Percentiles rank a stretch among this genome's conserved stretches.
Evolutionary conservation across 1,284 basidiomycete genomes (phyloP).

Genomic region (Tilletia caries): DNA sequence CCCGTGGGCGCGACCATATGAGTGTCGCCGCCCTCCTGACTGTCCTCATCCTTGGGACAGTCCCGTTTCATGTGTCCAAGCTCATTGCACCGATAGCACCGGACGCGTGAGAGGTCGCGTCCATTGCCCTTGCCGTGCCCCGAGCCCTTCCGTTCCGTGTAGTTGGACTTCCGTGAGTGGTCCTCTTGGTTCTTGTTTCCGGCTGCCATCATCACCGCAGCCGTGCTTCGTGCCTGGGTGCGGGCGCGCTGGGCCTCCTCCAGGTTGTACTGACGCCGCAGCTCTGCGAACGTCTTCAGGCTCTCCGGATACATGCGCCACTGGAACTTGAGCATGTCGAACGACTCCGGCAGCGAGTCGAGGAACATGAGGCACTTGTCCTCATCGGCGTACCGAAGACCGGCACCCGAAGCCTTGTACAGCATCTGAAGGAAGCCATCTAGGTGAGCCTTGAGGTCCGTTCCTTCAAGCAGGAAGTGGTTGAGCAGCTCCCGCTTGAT

Average conservation of each 20-base stretch:
- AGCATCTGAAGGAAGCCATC: neutral
- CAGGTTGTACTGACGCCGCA: neutral
- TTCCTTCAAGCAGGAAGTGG: neutral
- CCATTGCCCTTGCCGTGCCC: too few relatives aligned
- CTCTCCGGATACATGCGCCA: neutral
- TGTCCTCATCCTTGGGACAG: neutral
- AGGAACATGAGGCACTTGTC: neutral
- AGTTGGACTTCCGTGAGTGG: too few relatives aligned
- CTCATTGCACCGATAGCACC: neutral
- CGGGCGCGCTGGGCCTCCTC: neutral
- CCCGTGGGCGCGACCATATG: neutral
- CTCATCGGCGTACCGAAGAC: neutral
- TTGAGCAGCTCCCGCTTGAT: neutral
- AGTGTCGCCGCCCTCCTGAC: neutral
- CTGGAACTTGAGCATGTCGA: neutral
- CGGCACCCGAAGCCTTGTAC: neutral
- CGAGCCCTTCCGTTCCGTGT: too few relatives aligned
- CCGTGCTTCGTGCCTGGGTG: neutral
- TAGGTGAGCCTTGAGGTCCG: neutral
- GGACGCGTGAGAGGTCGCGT: neutral
- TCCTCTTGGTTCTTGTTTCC: neutral
- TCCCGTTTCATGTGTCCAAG: neutral
- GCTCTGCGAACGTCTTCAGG: neutral
- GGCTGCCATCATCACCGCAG: neutral
- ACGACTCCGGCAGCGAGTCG: neutral